Conservation (phyloP, 2,329 filamentous ascomycete species). For the Aureobasidium namibiae region DNA sequence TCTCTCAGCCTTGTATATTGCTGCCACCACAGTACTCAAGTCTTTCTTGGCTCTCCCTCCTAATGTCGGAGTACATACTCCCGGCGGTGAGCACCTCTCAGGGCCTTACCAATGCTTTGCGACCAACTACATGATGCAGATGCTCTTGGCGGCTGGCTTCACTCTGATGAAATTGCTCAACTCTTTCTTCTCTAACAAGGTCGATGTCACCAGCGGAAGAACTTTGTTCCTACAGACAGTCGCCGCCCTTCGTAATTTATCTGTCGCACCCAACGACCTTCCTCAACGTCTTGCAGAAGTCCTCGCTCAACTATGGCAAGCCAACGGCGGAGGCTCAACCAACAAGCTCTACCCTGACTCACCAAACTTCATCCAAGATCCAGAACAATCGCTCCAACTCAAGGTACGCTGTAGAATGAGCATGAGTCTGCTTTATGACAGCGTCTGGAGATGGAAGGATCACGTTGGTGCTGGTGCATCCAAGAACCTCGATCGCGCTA, state of each 20-base stretch:
- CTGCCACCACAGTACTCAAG: conserved; percentile 62
- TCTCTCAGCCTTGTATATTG: conserved; percentile 66
- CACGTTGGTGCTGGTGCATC: conserved; percentile 50
- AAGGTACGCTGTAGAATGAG: conserved; percentile 78
- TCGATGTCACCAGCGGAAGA: conserved; percentile 60
- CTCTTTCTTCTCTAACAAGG: conserved; percentile 64
- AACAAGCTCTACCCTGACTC: conserved; percentile 24
- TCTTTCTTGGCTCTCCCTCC: conserved; percentile 53
- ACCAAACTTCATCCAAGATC: conserved; percentile 23
- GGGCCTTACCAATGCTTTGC: conserved; percentile 40
- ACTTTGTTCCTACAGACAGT: conserved; percentile 65
- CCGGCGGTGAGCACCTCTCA: conserved; percentile 3
- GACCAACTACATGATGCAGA: conserved; percentile 76
- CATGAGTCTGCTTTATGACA: conserved; percentile 78
- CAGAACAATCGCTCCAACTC: conserved; percentile 58
- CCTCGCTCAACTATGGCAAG: conserved; percentile 83
- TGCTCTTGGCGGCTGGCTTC: conserved; percentile 74
- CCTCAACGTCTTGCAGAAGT: conserved; percentile 73
- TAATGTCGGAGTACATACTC: conserved; percentile 29
- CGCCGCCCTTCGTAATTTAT: conserved; percentile 60
- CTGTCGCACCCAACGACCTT: conserved; percentile 69
- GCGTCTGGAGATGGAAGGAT: conserved; percentile 77
- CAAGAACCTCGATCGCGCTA: conserved; percentile 48
- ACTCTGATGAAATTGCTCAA: conserved; percentile 69
- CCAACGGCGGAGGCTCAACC: conserved; percentile 22